Percentiles rank a stretch among this genome's conserved stretches.
These are phyloP conservation scores for Zizania palustris DNA, from an alignment of 202 grass and related monocot genomes.

Conservation along the genomic window DNA sequence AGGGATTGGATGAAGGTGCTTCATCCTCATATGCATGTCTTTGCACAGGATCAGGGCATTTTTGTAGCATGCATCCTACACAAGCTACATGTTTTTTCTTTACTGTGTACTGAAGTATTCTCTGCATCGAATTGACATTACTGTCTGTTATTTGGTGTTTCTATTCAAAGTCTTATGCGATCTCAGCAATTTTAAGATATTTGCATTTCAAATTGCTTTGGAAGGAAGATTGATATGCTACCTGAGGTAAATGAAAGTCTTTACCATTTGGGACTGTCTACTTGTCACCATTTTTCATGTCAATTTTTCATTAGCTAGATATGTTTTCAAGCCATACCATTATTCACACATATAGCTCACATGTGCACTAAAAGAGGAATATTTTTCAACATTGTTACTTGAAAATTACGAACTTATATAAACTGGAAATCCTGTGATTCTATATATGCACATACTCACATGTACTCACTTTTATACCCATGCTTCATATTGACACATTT, in stretches of 20 bases:
- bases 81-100: slow-evolving; percentile 21
- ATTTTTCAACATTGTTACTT: slow-evolving; percentile 10
- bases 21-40: slow-evolving; percentile 1
- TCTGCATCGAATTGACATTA: slow-evolving; percentile 24
- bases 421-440: background rate
- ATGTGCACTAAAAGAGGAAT: slow-evolving; percentile 25
- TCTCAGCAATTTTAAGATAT: slow-evolving; percentile 96
- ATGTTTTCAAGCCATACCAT: slow-evolving; percentile 16
- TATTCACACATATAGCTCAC: slow-evolving; percentile 12
- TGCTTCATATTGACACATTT: slow-evolving; percentile 24
- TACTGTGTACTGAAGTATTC: slow-evolving; percentile 33
- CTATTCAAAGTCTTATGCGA: slow-evolving; percentile 83
- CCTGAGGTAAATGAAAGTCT: slow-evolving; percentile 73
- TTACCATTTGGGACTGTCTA: background rate
- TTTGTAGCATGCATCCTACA: slow-evolving; percentile 16
- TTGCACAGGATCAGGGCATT: background rate
- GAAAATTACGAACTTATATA: slow-evolving; percentile 7
- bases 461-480: slow-evolving; percentile 25
- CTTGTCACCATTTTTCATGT: slow-evolving; percentile 1
- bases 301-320: slow-evolving; percentile 2
- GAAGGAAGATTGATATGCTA: slow-evolving; percentile 82
- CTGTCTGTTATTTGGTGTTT: slow-evolving; percentile 14
- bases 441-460: slow-evolving; percentile 11
- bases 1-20: background rate
- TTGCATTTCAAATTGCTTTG: slow-evolving; percentile 85